Percentiles rank a stretch among this genome's conserved stretches.
These are phyloP conservation scores for Eimeria sp. DNA, from an alignment of 169 alveolate genomes.

Conservation along the genomic window DNA sequence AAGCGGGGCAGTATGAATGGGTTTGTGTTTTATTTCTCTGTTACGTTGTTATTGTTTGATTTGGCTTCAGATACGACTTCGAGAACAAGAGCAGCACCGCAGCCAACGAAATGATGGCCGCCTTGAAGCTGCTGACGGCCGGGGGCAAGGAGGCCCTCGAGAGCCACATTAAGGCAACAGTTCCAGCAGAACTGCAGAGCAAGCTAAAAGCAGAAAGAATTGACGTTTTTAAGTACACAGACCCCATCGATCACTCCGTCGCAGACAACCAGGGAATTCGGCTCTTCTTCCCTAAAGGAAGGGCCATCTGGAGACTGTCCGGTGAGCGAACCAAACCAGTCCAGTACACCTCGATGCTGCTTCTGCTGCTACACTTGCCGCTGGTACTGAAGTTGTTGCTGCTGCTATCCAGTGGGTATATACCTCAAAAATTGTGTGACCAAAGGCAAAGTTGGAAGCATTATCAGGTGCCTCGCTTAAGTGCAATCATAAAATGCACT, in stretches of 20 bases:
- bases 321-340: slow-evolving; percentile 85
- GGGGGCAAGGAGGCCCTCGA: slow-evolving; percentile 3
- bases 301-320: slow-evolving; percentile 94
- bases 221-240: slow-evolving; percentile 93
- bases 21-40: neutral
- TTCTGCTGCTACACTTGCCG: neutral
- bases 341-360: neutral
- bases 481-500: neutral
- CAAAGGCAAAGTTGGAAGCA: neutral
- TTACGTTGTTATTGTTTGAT: neutral
- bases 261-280: slow-evolving; percentile 96
- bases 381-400: neutral
- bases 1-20: neutral
- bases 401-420: neutral
- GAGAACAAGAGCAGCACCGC: slow-evolving; percentile 75
- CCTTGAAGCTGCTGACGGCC: neutral
- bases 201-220: slow-evolving; percentile 83
- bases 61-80: slow-evolving; percentile 74
- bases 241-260: slow-evolving; percentile 97
- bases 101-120: slow-evolving; percentile 29
- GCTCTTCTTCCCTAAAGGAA: slow-evolving; percentile 93
- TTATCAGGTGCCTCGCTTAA: neutral
- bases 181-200: neutral
- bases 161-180: slow-evolving; percentile 5
- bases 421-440: neutral